Base-by-base conservation (phyloP, 768 basidiomycete species). In the Gelatoporia subvermispora region DNA sequence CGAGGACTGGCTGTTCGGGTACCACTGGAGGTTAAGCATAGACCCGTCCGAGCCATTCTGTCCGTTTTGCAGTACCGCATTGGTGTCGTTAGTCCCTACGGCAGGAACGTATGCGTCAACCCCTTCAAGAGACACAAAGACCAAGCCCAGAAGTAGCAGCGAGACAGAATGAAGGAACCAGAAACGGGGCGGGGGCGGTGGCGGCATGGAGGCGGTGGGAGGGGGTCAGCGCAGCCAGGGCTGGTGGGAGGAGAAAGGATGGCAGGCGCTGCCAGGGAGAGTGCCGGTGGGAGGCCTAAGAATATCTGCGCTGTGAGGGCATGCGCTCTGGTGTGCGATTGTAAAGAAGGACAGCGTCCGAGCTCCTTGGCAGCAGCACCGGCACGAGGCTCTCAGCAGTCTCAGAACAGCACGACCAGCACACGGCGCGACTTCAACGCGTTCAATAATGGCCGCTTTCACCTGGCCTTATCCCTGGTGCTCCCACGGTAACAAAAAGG, bases 31-130 rank as follows among this genome's bases (percentile, higher is more conserved):
- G 55, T 72, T 65, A 43, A 93, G 71, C 20, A 70, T 73, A 3
- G 82, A 84, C 25, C 71, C 65, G 55, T 83, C 83, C 1, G 77
- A 77, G 18, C 74, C 66, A 61, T 83, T 81, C 43, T 73, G 60
- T 11, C 70, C 72, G 16, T 70, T 70, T 8, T 64, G 65, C 46
- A 71, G 69, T 59, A 71, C 64, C 25, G 60, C 64, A 17, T 64
- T 53, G 0, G 85, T 82, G 48, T 77, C 71, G 63, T 93, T 93
- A 28, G 85, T 85, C 15, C 85, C 74, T 10, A 68, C 61, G 2
- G 90, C 90, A 0, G 90, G 89, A 52, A 88, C 77, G 63, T 91
- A 93, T 0, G 70, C 80, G 17, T 46, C 48, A 7, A 56, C 66
- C 5, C 43, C 46, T 8, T 41, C 23, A 3, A 36, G 34, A 41